Evolutionary conservation across 108 stramenopile genomes (phyloP).

Genomic region (Pseudonitzschia pungens): DNA sequence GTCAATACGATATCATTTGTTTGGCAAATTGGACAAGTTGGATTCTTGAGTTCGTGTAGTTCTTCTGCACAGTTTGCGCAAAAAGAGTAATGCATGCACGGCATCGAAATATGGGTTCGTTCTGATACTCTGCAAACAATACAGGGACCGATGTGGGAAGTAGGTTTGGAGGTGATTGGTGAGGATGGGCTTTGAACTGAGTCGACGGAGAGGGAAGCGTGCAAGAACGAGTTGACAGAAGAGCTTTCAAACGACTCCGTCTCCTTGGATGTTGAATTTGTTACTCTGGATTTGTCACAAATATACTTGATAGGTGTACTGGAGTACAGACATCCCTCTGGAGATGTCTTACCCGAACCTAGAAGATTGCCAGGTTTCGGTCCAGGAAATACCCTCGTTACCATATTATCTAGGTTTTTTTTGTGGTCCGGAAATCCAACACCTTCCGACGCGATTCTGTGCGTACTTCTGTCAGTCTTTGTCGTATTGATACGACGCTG

Average conservation of each 20-base stretch:
- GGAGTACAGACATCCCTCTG: background rate
- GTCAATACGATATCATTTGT: conserved; percentile 18
- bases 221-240: conserved; percentile 6
- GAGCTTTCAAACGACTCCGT: conserved; percentile 2
- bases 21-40: conserved; percentile 27
- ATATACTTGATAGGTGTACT: background rate
- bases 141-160: conserved; percentile 19
- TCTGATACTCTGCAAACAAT: conserved; percentile 28
- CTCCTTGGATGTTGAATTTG: background rate
- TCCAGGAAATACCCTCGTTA: background rate
- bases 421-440: background rate
- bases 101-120: conserved; percentile 36
- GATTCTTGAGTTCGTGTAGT: background rate
- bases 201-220: conserved; percentile 1
- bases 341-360: background rate
- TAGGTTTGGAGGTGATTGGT: background rate
- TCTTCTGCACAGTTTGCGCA: conserved; percentile 29
- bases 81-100: conserved; percentile 47
- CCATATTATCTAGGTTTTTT: background rate
- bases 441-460: background rate
- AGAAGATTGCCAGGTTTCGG: background rate
- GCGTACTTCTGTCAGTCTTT: background rate
- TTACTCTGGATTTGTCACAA: background rate
- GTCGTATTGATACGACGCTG: conserved; percentile 20
- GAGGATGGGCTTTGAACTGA: background rate